Evolutionary conservation across 139 green algal species (phyloP).

Genomic region (Pseudopediastrum boryanum): DNA sequence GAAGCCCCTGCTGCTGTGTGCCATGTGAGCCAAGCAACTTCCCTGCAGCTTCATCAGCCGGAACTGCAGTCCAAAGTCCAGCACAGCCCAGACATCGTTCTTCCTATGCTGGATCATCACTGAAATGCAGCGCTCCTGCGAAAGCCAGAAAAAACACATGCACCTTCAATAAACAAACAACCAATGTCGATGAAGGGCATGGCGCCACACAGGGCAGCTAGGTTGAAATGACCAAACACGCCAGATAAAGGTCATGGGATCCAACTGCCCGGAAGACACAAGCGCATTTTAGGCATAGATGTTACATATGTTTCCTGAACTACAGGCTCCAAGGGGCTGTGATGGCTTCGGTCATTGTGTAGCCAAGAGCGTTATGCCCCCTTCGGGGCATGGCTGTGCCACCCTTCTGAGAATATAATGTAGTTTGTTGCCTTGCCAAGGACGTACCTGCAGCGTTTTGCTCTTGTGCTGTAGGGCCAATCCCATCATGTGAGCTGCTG

Average conservation of each 20-base stretch:
- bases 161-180: too few relatives aligned
- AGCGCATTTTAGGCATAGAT: background rate
- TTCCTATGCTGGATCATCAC: slow-evolving; percentile 18
- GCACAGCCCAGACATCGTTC: slow-evolving; percentile 24
- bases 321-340: too few relatives aligned
- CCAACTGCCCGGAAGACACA: too few relatives aligned
- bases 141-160: too few relatives aligned
- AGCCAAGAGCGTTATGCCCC: background rate
- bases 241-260: background rate
- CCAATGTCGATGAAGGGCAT: too few relatives aligned
- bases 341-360: too few relatives aligned
- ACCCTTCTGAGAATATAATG: background rate
- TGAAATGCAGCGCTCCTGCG: slow-evolving; percentile 25
- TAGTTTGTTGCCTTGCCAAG: background rate
- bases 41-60: slow-evolving; percentile 15
- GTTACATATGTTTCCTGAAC: background rate
- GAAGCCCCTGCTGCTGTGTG: background rate
- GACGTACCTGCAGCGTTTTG: slow-evolving; percentile 16
- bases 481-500: slow-evolving; percentile 25
- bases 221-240: too few relatives aligned
- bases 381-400: background rate
- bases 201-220: too few relatives aligned
- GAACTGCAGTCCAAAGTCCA: slow-evolving; percentile 31
- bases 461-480: slow-evolving; percentile 1
- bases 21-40: slow-evolving; percentile 19